A percentile compares a stretch with the other conserved stretches of the same genome.
These are phyloP conservation scores for Globisporangium rhizosaccharum DNA, from an alignment of 352 stramenopile species.

Conservation along the genomic window DNA sequence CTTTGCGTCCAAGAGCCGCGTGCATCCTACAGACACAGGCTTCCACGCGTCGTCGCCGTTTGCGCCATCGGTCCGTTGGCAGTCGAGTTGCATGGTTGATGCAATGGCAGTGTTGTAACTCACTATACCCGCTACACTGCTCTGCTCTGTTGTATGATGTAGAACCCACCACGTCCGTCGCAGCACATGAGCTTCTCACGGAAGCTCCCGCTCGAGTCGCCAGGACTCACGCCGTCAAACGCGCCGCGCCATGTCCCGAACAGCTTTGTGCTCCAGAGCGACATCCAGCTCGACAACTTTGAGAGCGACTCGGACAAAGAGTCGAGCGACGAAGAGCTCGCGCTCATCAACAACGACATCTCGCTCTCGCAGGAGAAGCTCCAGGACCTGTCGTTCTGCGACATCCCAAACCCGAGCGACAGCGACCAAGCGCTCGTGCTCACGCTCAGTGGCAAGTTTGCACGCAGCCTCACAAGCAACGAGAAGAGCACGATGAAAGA, in stretches of 20 bases:
- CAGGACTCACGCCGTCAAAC: conserved; percentile 2
- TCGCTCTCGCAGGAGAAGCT: conserved; percentile 66
- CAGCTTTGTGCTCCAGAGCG: conserved; percentile 7
- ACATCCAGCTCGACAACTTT: background rate
- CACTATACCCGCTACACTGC: background rate
- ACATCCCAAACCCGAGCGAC: conserved; percentile 27
- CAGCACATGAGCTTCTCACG: conserved; percentile 5
- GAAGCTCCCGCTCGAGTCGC: conserved; percentile 9
- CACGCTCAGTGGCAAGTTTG: conserved; percentile 34
- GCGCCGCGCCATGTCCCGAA: background rate
- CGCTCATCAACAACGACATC: conserved; percentile 44
- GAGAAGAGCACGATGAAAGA: conserved; percentile 44
- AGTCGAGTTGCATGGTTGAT: background rate
- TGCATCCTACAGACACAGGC: background rate
- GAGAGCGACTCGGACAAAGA: conserved; percentile 23
- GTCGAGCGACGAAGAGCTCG: conserved; percentile 61
- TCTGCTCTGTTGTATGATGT: background rate
- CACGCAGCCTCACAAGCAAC: conserved; percentile 28
- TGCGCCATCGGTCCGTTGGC: conserved; percentile 1
- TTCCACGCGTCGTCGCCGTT: conserved; percentile 1
- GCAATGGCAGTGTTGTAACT: background rate
- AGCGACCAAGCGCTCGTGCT: conserved; percentile 19
- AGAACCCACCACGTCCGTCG: background rate
- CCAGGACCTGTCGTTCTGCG: conserved; percentile 55
- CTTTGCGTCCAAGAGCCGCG: background rate